Conservation (phyloP, 768 basidiomycete genomes). For the Kwoniella pini region DNA sequence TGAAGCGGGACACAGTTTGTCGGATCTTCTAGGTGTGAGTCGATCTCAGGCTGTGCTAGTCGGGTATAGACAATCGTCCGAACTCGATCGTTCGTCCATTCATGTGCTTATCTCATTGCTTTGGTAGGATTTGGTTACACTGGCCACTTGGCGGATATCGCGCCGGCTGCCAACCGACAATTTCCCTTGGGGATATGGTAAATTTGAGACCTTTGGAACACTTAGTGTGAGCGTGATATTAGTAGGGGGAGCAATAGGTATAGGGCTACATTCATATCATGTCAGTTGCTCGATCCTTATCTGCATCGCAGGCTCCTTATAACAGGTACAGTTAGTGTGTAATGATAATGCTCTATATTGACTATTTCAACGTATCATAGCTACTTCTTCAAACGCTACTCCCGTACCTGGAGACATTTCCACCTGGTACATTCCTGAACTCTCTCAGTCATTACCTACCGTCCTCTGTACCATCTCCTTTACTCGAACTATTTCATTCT, state of each 20-base stretch:
- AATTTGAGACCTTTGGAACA: conserved; percentile 96
- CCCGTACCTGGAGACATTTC: conserved; percentile 66
- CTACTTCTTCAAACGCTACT: conserved; percentile 73
- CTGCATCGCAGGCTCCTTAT: neutral
- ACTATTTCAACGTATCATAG: conserved; percentile 48
- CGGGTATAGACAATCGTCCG: neutral
- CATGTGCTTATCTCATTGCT: too few species aligned
- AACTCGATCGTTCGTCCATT: neutral
- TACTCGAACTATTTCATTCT: conserved; percentile 53
- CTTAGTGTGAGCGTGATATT: conserved; percentile 82
- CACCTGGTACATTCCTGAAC: conserved; percentile 59
- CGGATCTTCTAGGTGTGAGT: conserved; percentile 52
- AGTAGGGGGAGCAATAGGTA: conserved; percentile 53
- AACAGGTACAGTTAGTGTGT: too few species aligned
- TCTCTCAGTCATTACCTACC: conserved; percentile 48
- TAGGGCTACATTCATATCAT: conserved; percentile 79
- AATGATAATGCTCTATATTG: too few species aligned
- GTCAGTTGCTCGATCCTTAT: conserved; percentile 26
- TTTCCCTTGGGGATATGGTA: conserved; percentile 59
- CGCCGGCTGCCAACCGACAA: conserved; percentile 72
- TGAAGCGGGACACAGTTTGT: conserved; percentile 77
- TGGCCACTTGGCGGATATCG: conserved; percentile 84
- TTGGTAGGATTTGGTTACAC: conserved; percentile 73
- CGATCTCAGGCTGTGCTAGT: neutral
- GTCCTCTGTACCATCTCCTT: conserved; percentile 47